Conservation (phyloP, 177 flowering plant species). For the Vitis hybrid region DNA sequence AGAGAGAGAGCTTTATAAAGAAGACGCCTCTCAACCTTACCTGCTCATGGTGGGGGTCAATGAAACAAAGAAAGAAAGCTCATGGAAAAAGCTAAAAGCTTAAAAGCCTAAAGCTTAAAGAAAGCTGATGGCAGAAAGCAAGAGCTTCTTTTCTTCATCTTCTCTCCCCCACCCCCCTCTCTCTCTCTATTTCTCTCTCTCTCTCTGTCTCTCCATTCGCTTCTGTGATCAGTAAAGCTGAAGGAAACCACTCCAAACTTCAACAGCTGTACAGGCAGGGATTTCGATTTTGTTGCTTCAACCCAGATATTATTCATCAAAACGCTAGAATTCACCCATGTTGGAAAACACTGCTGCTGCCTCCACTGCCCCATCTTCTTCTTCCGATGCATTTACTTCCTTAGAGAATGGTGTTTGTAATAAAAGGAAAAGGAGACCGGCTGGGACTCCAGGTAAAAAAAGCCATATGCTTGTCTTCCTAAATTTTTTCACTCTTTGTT, state of each 20-base stretch:
- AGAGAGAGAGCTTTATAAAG: slow-evolving; percentile 19
- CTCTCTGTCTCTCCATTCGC: slow-evolving; percentile 10
- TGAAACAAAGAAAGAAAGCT: slow-evolving; percentile 23
- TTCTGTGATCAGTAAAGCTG: slow-evolving; percentile 24
- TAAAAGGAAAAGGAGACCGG: slow-evolving; percentile 62
- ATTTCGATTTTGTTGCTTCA: slow-evolving; percentile 9
- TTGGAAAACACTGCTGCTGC: slow-evolving; percentile 20
- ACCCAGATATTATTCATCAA: slow-evolving; percentile 5
- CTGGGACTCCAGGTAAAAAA: slow-evolving; percentile 60
- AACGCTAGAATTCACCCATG: slow-evolving; percentile 15
- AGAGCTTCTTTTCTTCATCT: slow-evolving; percentile 15
- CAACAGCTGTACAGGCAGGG: slow-evolving; percentile 22
- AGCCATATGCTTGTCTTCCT: background rate
- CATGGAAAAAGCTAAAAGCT: slow-evolving; percentile 22
- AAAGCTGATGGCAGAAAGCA: slow-evolving; percentile 47
- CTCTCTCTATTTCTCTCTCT: slow-evolving; percentile 15
- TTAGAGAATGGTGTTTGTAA: slow-evolving; percentile 25
- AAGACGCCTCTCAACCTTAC: slow-evolving; percentile 33
- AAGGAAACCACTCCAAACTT: slow-evolving; percentile 17
- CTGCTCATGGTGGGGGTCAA: slow-evolving; percentile 37
- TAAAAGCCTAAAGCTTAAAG: slow-evolving; percentile 28
- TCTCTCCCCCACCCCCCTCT: slow-evolving; percentile 8
- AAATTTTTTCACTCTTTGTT: background rate
- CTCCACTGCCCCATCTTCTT: slow-evolving; percentile 31
- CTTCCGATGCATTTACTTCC: slow-evolving; percentile 27